Base-by-base conservation (phyloP, 176 grass and related monocot genomes). In the Bothriochloa decipiens region DNA sequence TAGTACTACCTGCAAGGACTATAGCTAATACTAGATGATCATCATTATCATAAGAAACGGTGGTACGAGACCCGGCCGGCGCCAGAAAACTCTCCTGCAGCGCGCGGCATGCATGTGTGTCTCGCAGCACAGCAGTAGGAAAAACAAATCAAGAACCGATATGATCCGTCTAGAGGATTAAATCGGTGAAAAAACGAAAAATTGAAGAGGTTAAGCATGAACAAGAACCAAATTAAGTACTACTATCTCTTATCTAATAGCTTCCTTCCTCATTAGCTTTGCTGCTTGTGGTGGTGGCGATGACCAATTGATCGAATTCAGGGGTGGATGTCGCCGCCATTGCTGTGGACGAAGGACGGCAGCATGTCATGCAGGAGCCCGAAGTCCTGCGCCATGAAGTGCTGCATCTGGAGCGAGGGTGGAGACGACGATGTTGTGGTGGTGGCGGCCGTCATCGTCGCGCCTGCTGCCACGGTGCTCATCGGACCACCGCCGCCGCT, bases 321-420 rank as follows among this genome's bases (percentile, higher is more conserved):
- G 27, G 74, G 75, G 10, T 87, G 84, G 39, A 50, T 45, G 68
- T 57, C 74, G 45, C 61, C 81, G 66, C 65, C 66, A 36, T 6
- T 68, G 61, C 33, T 53, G 81, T 89, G 85, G 33, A 91, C 72
- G 87, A 93, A 90, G 46, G 91, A 90, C 32, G 96, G 93, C 65
- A 93, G 33, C 75, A 95, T 93, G 91, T 98, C 96, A 86, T 98
- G 93, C 67, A 98, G 60, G 20, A 98, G 93, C 10, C 96, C 93
- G 11, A 95, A 94, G 78, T 96, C 91, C 26, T 79, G 89, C 32
- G 81, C 81, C 85, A 84, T 84, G 70, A 91, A 77, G 90, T 92
- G 84, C 74, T 94, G 89, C 78, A 90, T 92, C 78, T 94, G 89
- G 63, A 92, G 79, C 20, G 81, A 57, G 7, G 89, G 49, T 4